Conservation (phyloP, 331 rosid species). For the Stylosanthes scabra region DNA sequence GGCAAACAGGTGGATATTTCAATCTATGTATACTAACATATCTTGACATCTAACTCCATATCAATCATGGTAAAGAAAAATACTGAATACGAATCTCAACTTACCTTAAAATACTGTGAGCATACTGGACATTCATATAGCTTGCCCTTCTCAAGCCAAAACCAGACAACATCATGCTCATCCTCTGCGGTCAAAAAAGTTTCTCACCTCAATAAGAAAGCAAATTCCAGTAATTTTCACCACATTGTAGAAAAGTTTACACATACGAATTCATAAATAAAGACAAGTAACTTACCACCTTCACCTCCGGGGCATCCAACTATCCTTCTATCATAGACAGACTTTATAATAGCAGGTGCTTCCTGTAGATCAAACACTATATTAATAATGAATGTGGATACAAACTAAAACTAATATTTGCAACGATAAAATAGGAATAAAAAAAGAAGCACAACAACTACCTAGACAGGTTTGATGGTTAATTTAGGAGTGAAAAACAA, state of each 20-base stretch:
- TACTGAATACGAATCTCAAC: slow-evolving; percentile 34
- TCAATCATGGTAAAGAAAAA: slow-evolving; percentile 2
- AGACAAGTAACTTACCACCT: slow-evolving; percentile 63
- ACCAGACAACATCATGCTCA: slow-evolving; percentile 95
- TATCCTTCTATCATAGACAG: slow-evolving; percentile 80
- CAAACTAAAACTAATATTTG: slow-evolving; percentile 4
- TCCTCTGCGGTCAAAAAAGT: slow-evolving; percentile 63
- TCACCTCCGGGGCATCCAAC: slow-evolving; percentile 97
- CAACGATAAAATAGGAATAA: neutral
- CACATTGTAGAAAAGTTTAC: slow-evolving; percentile 15
- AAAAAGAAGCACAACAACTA: neutral
- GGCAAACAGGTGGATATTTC: slow-evolving; percentile 4
- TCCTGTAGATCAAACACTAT: slow-evolving; percentile 57
- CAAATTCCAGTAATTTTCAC: neutral
- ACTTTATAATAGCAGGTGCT: slow-evolving; percentile 77
- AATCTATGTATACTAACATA: slow-evolving; percentile 15
- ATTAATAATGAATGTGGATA: neutral
- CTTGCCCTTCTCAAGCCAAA: slow-evolving; percentile 89
- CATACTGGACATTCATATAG: slow-evolving; percentile 89
- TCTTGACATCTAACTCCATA: slow-evolving; percentile 26
- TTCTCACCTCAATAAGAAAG: slow-evolving; percentile 11
- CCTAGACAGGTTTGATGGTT: neutral
- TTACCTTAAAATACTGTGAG: slow-evolving; percentile 79
- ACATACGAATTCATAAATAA: slow-evolving; percentile 12
- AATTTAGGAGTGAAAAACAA: neutral